Base-by-base conservation (phyloP, 768 basidiomycete species). In the Pulveroboletus sp. region DNA sequence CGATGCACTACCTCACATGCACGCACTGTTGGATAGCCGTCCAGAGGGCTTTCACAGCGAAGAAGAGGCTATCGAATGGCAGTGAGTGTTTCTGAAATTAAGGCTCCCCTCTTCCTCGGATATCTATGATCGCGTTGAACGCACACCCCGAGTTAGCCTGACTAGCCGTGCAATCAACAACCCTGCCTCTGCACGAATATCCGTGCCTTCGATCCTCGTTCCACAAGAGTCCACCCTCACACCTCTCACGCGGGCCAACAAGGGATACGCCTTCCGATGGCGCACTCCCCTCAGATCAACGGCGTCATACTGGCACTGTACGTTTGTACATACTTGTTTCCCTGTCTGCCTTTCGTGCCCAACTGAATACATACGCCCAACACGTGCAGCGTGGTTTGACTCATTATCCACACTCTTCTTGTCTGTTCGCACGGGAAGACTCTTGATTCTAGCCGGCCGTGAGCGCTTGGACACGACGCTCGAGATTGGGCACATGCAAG, bases 401-500 rank as follows among this genome's bases (percentile, higher is more conserved):
- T 83, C 84, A 0, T 75, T 99, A 1, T 94, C 92, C 3, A 68
- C 67, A n/a, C 76, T 77, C 21, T 99, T 99, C 69, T 76, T 98
- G 1, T 69, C 77, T 0, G 80, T 83, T 0, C 80, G 85, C 12
- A 80, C 90, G 0, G 95, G 94, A 0, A 83, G 94, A 27, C 70
- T 99, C 26, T 80, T 99, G 21, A 80, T 98, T 8, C 74, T 99
- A 14, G 96, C 96, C 0, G 95, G 94, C 0, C 84, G 93, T 15
- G 96, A 99, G 58, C 76, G 93, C 15, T 79, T 98, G 5, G 96
- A 99, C 62, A 86, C 82, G 58, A 84, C 91, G 57, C 76, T 99
- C 40, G 96, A 95, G 86, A 93, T 98, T 43, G 96, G 88, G 1
- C 92, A 94, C 63, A 94, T 95, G 92, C 91, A 86, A 65, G 90